Evolutionary conservation across 2,329 filamentous ascomycete species (phyloP), one percentile per base, ranked within the genome.

Genomic region (Colletotrichum sojae): DNA sequence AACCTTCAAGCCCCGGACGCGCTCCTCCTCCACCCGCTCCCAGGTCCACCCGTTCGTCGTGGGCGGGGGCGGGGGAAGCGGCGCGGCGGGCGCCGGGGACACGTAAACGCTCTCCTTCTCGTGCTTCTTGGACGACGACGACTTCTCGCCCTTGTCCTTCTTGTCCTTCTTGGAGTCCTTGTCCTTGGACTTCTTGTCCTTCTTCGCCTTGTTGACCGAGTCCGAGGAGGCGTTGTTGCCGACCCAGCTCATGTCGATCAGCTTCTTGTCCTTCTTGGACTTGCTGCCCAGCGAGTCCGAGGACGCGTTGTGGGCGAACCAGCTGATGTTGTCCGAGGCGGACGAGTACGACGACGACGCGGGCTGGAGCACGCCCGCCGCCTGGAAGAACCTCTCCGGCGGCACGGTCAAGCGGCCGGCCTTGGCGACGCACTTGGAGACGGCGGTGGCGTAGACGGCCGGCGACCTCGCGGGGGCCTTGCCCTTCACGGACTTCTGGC

Each of bases 371-470:
- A 69, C 66, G 8, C 66, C 66, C 2, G 66, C 66, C 8, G 66
- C 61, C 22, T 16, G 22, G 51, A 69, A 58, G 13, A 69, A 69
- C 36, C 66, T 69, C 25, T 59, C 61, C 4, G 95, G 95, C 70
- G 95, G 90, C 8, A 98, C 89, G 0, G 95, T 98, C 75, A 96
- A 85, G 31, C 95, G 86, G 1, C 92, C 92, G 64, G 94, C 85
- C 83, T 95, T 95, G 77, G 94, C 90, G 25, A 95, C 93, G 77
- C 95, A 95, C 82, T 94, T 95, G 81, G 88, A 91, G 53, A 95
- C 79, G 0, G 90, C 90, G 0, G 91, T 91, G 1, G 93, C 93
- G 72, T 91, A 87, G 2, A 58, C 31, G 8, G 27, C 15, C 1
- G 51, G 51, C 2, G 63, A 31, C 9, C n/a, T 10, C 6, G 51